Base-by-base conservation (phyloP, 164 flowering plant species). In the Taxillus chinensis region DNA sequence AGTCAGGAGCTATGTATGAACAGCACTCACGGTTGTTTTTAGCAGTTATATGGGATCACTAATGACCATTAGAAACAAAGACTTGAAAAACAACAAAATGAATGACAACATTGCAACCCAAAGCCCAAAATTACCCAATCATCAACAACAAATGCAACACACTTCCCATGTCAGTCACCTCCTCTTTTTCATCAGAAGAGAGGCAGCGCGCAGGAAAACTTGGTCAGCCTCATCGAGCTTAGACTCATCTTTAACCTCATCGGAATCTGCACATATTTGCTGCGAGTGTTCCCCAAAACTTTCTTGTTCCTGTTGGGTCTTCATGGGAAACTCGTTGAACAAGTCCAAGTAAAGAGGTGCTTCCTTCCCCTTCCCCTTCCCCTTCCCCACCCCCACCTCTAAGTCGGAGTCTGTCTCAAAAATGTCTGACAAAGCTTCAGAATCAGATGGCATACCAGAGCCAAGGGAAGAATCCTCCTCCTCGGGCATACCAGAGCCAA, bases 221-320 rank as follows among this genome's bases (percentile, higher is more conserved):
- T 65, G 70, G 68, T 93, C 99, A 41, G 90, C 89, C 70, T 93
- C 99, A 75, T 90, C 97, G 60, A 88, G 72, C 39, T 83, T 80
- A 5, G 79, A 80, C 15, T 70, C 27, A 16, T 81, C 70, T 57
- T 74, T 66, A 11, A 62, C 68, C 38, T 67, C 77, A 68, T 64
- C 82, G 0, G 83, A 74, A 37, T 78, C 70, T 7, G 61, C 12
- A 7, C 96, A 82, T 70, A 88, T 75, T 68, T 78, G 81, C 37
- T 81, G 75, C 61, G 86, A 67, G 64, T 90, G 86, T 55, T 82
- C 90, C 55, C 81, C 84, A 57, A 92, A 84, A 72, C 85, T 89
- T 53, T 86, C 89, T 1, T 74, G 63, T 39, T 77, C 83, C 60
- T 68, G 71, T 12, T 48, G 67, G 2, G 86, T 87, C 3, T 17